Percentiles rank a stretch among this genome's conserved stretches.
Evolutionary conservation across 257 asterid species (phyloP).

Genomic region (Lycium barbarum): DNA sequence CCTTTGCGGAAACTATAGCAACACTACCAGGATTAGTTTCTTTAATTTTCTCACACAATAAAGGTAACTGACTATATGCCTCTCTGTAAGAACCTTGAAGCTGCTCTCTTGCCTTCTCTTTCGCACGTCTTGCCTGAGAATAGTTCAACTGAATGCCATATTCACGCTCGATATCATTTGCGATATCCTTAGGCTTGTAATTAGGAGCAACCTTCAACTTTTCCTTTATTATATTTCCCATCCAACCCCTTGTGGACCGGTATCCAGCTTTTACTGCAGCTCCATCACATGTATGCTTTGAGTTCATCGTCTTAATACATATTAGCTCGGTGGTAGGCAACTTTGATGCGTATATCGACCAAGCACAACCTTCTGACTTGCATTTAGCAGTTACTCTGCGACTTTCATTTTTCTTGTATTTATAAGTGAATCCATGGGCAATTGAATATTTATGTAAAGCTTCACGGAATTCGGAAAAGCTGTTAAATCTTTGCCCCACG

Average conservation of each 20-base stretch:
- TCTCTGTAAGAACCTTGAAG: constrained; percentile 97
- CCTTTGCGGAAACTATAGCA: constrained; percentile 82
- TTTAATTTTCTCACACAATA: constrained; percentile 82
- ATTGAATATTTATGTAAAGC: constrained; percentile 97
- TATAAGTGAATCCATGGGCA: constrained; percentile 95
- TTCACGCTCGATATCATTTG: constrained; percentile 87
- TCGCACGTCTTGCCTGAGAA: constrained; percentile 99
- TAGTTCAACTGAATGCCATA: constrained; percentile 97
- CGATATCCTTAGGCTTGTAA: constrained; percentile 95
- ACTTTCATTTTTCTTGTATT: constrained; percentile 94
- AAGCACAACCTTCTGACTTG: constrained; percentile 93
- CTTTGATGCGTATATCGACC: constrained; percentile 96
- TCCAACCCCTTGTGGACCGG: constrained; percentile 97
- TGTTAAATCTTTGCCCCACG: constrained; percentile 94
- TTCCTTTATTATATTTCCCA: constrained; percentile 92
- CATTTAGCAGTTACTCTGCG: constrained; percentile 98
- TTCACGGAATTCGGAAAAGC: constrained; percentile 96
- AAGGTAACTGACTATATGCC: constrained; percentile 90
- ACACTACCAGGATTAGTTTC: constrained; percentile 97
- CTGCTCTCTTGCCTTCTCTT: constrained; percentile 97
- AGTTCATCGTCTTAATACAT: constrained; percentile 90
- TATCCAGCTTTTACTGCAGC: constrained; percentile 92
- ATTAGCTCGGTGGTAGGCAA: constrained; percentile 90
- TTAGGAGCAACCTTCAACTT: constrained; percentile 88
- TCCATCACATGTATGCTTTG: constrained; percentile 90